Base-by-base conservation (phyloP, 306 rosid genomes). In the Nissolia schottii region DNA sequence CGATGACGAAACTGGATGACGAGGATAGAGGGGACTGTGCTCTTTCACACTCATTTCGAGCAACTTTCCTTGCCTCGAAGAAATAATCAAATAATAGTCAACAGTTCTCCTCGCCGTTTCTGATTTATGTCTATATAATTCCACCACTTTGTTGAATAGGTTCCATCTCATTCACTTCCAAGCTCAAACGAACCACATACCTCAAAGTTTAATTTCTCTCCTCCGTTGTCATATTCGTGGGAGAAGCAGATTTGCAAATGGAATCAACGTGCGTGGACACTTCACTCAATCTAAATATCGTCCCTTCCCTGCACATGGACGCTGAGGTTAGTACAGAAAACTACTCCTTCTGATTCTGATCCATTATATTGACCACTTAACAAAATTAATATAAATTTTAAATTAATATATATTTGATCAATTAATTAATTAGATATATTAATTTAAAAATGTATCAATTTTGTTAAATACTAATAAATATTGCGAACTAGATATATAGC, bases 241-340 rank as follows among this genome's bases (percentile, higher is more conserved):
- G n/a, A n/a, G 18, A 13, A n/a, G 4, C 57, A 78, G 11, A 59
- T n/a, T 24, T 15, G 7, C 57, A 78, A 50, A 81, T 80, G 88
- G 84, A 81, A 13, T 57, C 75, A 32, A 66, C 66, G 27, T 78
- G 79, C 67, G 13, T 67, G 3, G 61, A 82, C 32, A 82, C 89
- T 70, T 87, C 87, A 80, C 87, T 90, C 56, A 79, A 86, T 68
- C 97, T 93, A 31, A 87, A 83, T 34, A 12, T 79, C 22, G 28
- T 50, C 70, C 84, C 91, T 76, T 67, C 83, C 16, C 19, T 46
- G 8, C 16, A 51, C 55, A 70, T 16, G 57, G 19, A 45, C 9
- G 0, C 7, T 15, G 8, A 1, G 18, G 20, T 34, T 34, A 34
- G 40, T n/a, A n/a, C n/a, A n/a, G n/a, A n/a, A n/a, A n/a, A n/a